These are phyloP conservation scores for Fallopia convolvulus DNA, from an alignment of 148 eudicot genomes.

Conservation along the genomic window DNA sequence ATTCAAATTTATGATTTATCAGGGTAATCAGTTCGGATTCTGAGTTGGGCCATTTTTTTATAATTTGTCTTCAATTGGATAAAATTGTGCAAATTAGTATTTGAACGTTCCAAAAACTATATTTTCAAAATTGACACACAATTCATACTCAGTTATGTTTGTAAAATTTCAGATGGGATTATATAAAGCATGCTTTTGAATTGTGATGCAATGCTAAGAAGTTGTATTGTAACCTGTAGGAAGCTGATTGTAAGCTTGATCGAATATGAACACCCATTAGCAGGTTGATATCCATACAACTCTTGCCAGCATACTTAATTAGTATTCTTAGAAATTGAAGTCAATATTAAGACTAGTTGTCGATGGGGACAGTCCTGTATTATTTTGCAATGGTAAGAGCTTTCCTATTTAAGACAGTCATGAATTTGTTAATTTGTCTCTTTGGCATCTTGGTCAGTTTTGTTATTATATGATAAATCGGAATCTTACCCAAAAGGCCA, in stretches of 20 bases:
- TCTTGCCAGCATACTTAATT: too few species aligned
- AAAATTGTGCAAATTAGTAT: background rate
- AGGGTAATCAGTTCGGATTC: background rate
- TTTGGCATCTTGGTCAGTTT: too few species aligned
- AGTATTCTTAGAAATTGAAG: too few species aligned
- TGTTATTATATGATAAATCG: too few species aligned
- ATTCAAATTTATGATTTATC: background rate
- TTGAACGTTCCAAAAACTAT: background rate
- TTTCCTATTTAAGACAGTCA: too few species aligned
- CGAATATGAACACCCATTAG: background rate
- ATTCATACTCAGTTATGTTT: background rate
- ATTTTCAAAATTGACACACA: background rate
- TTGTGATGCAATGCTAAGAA: background rate
- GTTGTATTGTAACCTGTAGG: background rate
- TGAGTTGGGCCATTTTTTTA: background rate
- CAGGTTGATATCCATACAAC: too few species aligned
- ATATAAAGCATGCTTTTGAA: background rate
- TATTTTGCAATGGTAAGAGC: too few species aligned
- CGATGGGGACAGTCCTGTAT: too few species aligned
- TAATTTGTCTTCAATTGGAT: background rate
- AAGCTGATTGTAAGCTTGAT: background rate
- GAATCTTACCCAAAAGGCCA: too few species aligned
- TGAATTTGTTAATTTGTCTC: too few species aligned
- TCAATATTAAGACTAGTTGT: too few species aligned
- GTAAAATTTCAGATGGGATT: background rate